These are phyloP conservation scores for Phalaenopsis equestris DNA, from an alignment of 106 monocot species.

Conservation along the genomic window DNA sequence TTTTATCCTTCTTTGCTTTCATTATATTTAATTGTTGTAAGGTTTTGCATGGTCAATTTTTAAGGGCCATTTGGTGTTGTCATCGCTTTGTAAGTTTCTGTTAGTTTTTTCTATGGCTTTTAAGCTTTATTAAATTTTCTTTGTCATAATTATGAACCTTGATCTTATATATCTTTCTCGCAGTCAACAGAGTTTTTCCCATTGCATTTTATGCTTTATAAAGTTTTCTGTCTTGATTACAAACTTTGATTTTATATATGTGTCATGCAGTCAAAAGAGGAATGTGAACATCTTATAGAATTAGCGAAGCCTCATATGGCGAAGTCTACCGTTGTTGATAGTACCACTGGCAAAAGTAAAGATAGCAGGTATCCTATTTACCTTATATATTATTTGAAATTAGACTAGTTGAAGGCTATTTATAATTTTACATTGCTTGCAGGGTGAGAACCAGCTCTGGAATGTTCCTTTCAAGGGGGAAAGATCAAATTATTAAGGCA, in stretches of 20 bases:
- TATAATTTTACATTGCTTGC: conserved; percentile 5
- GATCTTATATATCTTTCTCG: conserved; percentile 4
- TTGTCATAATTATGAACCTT: background rate
- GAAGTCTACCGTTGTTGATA: conserved; percentile 66
- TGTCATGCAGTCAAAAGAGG: conserved; percentile 49
- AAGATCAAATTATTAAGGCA: conserved; percentile 35
- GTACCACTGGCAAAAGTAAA: conserved; percentile 52
- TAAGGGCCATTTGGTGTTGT: background rate
- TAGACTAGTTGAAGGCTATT: conserved; percentile 3
- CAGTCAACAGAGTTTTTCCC: conserved; percentile 41
- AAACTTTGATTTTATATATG: conserved; percentile 6
- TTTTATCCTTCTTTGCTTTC: background rate
- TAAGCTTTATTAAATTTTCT: background rate
- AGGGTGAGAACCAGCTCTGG: conserved; percentile 72
- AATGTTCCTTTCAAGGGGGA: conserved; percentile 60
- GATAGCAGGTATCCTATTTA: conserved; percentile 49
- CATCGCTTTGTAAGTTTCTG: too few species aligned
- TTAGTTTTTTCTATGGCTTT: background rate
- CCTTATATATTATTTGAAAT: conserved; percentile 8
- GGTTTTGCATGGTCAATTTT: background rate
- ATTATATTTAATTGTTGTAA: background rate
- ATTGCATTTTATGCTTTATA: background rate
- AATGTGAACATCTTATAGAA: conserved; percentile 55
- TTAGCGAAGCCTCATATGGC: conserved; percentile 49
- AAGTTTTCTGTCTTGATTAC: background rate